A percentile compares a stretch with the other conserved stretches of the same genome.
phyloP scores from a whole-genome alignment of 1,284 basidiomycete genomes.

The Tylopilus sp. region DNA sequence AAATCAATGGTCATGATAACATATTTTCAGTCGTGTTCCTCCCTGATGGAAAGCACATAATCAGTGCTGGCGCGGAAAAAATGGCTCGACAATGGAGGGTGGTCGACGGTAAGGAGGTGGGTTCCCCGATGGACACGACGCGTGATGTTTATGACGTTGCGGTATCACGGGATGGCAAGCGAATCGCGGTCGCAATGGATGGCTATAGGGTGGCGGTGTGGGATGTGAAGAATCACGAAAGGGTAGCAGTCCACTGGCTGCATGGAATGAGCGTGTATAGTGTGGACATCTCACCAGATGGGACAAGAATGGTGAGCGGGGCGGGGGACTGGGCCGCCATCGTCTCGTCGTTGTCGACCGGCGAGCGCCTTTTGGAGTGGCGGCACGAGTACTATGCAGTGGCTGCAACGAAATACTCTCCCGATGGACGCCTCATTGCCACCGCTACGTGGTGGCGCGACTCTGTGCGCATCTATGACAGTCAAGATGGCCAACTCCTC shows the following conservation, averaged over 20 bases:
- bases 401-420: neutral
- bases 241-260: neutral
- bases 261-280: neutral
- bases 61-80: neutral
- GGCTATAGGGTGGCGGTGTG: neutral
- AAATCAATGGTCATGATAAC: neutral
- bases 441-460: neutral
- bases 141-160: neutral
- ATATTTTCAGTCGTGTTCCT: conserved; percentile 2
- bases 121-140: neutral
- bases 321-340: neutral
- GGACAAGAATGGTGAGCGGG: neutral
- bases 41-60: conserved; percentile 1
- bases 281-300: conserved; percentile 2
- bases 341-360: conserved; percentile 31
- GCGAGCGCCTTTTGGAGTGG: neutral
- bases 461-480: neutral
- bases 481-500: neutral
- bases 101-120: neutral
- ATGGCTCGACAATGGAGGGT: neutral
- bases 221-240: conserved; percentile 1
- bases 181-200: neutral
- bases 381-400: neutral
- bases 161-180: neutral
- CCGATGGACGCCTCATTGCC: neutral